Conservation (phyloP, 208 protist species). For the Phytomonas sp. region DNA sequence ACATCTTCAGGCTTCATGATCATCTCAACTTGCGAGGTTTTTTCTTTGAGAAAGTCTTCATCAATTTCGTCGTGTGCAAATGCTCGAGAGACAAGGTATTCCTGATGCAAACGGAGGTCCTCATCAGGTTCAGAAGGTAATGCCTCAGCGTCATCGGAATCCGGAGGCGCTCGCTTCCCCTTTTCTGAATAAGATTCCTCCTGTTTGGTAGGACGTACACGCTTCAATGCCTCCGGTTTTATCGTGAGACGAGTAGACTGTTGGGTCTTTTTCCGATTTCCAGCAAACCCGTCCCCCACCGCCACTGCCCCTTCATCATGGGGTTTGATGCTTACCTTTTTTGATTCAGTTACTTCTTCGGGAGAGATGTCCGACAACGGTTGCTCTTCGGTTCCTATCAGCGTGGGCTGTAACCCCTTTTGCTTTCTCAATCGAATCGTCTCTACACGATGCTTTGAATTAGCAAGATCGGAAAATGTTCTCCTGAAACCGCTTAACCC, state of each 20-base stretch:
- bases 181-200: not conserved
- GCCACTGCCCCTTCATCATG: not conserved
- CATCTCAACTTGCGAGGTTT: constrained; percentile 73
- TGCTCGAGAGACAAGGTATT: constrained; percentile 86
- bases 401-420: constrained; percentile 26
- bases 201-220: constrained; percentile 10
- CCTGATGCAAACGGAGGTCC: constrained; percentile 44
- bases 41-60: constrained; percentile 86
- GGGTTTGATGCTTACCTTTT: not conserved
- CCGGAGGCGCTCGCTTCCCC: not conserved
- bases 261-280: constrained; percentile 4
- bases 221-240: constrained; percentile 9
- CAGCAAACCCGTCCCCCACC: not conserved
- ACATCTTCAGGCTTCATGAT: constrained; percentile 82
- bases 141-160: not conserved
- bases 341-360: not conserved
- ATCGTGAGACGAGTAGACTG: constrained; percentile 21
- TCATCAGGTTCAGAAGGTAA: constrained; percentile 16
- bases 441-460: constrained; percentile 25
- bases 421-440: constrained; percentile 40
- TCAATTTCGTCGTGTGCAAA: constrained; percentile 88
- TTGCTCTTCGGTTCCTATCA: constrained; percentile 6
- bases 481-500: not conserved
- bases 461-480: constrained; percentile 8
- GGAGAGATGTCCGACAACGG: not conserved